These are phyloP conservation scores for Carallia brachiata DNA, from an alignment of 345 rosid species.

Conservation along the genomic window DNA sequence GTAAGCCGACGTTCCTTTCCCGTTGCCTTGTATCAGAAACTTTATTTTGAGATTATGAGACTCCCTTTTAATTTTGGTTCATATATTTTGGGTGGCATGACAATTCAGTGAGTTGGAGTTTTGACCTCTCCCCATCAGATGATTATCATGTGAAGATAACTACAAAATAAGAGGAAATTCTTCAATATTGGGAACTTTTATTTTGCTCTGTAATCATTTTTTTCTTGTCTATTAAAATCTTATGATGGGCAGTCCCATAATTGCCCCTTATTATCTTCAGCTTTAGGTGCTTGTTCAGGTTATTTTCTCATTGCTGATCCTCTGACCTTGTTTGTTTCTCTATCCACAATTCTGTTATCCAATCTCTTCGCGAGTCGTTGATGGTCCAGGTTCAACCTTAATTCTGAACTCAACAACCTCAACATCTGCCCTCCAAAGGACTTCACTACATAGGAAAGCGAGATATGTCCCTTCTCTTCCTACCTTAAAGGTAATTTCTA, in stretches of 20 bases:
- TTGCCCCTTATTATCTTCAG: conserved; percentile 21
- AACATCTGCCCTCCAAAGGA: too few species aligned
- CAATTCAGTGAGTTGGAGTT: conserved; percentile 73
- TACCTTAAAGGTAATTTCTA: too few species aligned
- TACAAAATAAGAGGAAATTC: conserved; percentile 73
- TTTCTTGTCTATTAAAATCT: conserved; percentile 2
- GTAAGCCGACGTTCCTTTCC: conserved; percentile 39
- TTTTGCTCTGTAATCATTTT: neutral
- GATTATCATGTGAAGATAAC: conserved; percentile 68
- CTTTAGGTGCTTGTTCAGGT: too few species aligned
- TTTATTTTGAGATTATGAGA: neutral
- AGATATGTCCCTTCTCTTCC: too few species aligned
- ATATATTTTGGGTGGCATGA: conserved; percentile 10
- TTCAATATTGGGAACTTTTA: conserved; percentile 12
- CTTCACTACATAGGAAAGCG: too few species aligned
- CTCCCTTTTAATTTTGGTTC: neutral
- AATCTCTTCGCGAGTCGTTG: too few species aligned
- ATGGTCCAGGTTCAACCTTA: too few species aligned
- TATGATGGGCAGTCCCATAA: conserved; percentile 54
- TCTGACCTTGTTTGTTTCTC: too few species aligned
- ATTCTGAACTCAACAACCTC: too few species aligned
- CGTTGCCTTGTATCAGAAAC: neutral
- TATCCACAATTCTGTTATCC: too few species aligned
- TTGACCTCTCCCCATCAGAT: conserved; percentile 82
- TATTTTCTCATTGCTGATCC: too few species aligned